Base-by-base conservation (phyloP, 2,329 filamentous ascomycete genomes). In the Lasiodiplodia sp. region DNA sequence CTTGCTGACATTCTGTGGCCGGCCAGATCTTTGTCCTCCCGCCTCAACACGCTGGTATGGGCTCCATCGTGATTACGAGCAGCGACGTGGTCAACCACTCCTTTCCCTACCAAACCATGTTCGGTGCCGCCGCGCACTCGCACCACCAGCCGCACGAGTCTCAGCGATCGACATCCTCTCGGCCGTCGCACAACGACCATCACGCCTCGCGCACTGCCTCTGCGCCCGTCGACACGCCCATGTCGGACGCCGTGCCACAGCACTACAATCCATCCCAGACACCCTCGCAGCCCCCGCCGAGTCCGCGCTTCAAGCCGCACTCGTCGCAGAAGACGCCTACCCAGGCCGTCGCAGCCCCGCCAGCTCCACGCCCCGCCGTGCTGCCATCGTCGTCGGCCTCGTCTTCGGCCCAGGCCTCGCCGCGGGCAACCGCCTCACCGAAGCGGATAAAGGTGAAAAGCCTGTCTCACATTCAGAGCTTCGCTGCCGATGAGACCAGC, bases 381-480 rank as follows among this genome's bases (percentile, higher is more conserved):
- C 25, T 64, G 21, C 73, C 76, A 14, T 73, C 75, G 10, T 75
- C 75, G 5, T 75, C 76, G 37, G 68, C 69, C 34, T 69, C 76
- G 4, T 71, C 74, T 16, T 75, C 77, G 40, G 71, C 75, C 38
- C 74, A 75, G 56, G 73, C 72, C 37, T 76, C 76, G 3, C 76
- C 67, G 62, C 75, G 40, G 70, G 73, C 69, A 68, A 70, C 69
- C 73, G 69, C 38, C 38, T 79, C 66, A 74, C 76, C 73, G 85
- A 87, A 37, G 86, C 87, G 47, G 85, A 92, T 98, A 76, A 91
- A 92, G 77, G 90, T 99, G 53, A 92, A 92, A 75, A 94, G 97
- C 79, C 85, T 99, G 62, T 91, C 91, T 52, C 96, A 99, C 77
- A 95, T 99, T 70, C 92, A 96, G 78, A 93, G 88, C 77, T 91